phyloP scores from a whole-genome alignment of 805 yeast species.

The Nakazawaea peltata region DNA sequence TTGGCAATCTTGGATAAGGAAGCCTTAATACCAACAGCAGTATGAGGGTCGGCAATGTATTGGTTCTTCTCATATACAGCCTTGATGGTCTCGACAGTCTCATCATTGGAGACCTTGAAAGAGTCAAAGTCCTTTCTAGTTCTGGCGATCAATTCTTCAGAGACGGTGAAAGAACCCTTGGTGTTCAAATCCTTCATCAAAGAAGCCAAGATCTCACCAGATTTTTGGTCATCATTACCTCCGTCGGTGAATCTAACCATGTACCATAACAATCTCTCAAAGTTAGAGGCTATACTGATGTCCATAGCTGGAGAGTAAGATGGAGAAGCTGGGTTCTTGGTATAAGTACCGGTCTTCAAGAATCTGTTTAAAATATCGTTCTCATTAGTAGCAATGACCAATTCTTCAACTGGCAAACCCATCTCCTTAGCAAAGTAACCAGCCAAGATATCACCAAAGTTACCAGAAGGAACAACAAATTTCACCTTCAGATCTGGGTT shows the following conservation, averaged over 20 bases:
- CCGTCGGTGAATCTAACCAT: constrained; percentile 69
- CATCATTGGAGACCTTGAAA: constrained; percentile 69
- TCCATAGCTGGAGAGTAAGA: constrained; percentile 99
- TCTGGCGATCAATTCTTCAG: constrained; percentile 50
- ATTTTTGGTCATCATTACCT: constrained; percentile 47
- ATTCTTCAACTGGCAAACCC: constrained; percentile 87
- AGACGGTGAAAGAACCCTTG: constrained; percentile 70
- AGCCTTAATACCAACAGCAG: constrained; percentile 89
- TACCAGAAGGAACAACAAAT: constrained; percentile 95
- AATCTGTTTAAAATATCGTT: constrained; percentile 94
- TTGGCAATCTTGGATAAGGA: constrained; percentile 51
- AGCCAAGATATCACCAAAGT: constrained; percentile 96
- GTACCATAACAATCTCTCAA: constrained; percentile 95
- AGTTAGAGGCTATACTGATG: constrained; percentile 88
- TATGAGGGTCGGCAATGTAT: constrained; percentile 92
- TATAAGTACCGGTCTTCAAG: constrained; percentile 78
- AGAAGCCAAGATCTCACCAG: constrained; percentile 61
- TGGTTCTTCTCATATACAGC: constrained; percentile 50
- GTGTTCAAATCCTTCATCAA: constrained; percentile 80
- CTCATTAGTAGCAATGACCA: constrained; percentile 92
- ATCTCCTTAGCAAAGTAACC: constrained; percentile 91
- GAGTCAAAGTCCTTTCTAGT: constrained; percentile 71
- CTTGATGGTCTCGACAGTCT: constrained; percentile 76
- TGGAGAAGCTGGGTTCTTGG: constrained; percentile 71
- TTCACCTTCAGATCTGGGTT: constrained; percentile 40